Base-by-base conservation (phyloP, 257 asterid species). In the Solanum microdontum region DNA sequence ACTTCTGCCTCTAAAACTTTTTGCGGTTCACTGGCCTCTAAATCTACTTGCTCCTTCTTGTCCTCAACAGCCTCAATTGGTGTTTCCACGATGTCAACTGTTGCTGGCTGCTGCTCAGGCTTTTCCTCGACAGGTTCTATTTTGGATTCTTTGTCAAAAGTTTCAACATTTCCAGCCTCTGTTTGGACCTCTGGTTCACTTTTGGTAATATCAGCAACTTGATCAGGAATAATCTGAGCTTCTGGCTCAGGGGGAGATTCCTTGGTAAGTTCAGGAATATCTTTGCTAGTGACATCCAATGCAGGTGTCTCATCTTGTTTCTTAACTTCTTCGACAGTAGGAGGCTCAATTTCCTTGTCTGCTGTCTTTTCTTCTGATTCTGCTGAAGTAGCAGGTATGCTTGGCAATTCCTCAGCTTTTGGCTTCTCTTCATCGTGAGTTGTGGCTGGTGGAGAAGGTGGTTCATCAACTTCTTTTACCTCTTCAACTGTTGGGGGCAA, bases 311-410 rank as follows among this genome's bases (percentile, higher is more conserved):
- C 93, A 60, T 88, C 92, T 45, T 68, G 66, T 90, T 89, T 89
- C 85, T 90, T 89, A 30, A 86, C 85, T 51, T 85, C 90, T 85
- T 83, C 86, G 10, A 77, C 45, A 1, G 66, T 40, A 82, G 91
- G 90, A 88, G 88, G 72, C 89, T 93, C 91, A 64, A 87, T 89
- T 7, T 86, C 84, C 92, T 92, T 91, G 70, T 86, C 94, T 80
- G 89, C 92, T 14, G 23, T 72, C 86, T 90, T 87, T 87, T 77
- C 89, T 72, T 84, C 90, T 43, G 86, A 87, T 86, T 91, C 90
- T 45, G 85, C 74, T 28, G 89, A 36, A 58, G 64, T 30, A 13
- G 37, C 82, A 2, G 84, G 60, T 62, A 45, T 11, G 33, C 86
- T 84, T 75, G 86, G 28, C 21, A 66, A 79, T n/a, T 83, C 87